Evolutionary conservation across 139 green algal species (phyloP).

Genomic region (Haematococcus sp.): DNA sequence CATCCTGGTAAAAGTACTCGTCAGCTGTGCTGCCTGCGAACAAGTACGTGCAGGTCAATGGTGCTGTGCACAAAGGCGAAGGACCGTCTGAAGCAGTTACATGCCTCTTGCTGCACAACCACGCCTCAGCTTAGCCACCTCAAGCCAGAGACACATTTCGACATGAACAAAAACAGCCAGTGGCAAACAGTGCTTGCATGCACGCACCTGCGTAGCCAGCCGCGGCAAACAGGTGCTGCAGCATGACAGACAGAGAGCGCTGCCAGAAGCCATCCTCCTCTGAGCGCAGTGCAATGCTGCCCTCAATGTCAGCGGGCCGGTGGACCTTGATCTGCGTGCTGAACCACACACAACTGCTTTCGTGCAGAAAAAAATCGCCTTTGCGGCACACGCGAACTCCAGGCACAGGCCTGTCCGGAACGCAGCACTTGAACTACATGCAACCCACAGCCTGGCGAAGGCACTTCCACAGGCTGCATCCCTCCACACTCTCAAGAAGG

Average conservation of each 20-base stretch:
- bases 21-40: background rate
- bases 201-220: slow-evolving; percentile 9
- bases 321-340: slow-evolving; percentile 45
- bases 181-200: no score
- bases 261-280: slow-evolving; percentile 59
- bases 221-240: slow-evolving; percentile 21
- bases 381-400: no score
- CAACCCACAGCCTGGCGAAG: background rate
- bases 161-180: no score
- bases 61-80: no score
- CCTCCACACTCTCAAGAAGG: no score
- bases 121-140: background rate
- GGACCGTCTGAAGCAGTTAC: no score
- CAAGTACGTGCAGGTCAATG: no score
- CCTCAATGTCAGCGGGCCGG: slow-evolving; percentile 52
- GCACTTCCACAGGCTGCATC: background rate
- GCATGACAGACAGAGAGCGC: slow-evolving; percentile 21
- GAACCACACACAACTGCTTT: background rate
- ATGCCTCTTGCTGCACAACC: background rate
- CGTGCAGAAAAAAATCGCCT: background rate
- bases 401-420: no score
- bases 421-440: background rate
- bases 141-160: background rate
- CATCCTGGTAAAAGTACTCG: slow-evolving; percentile 55
- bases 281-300: slow-evolving; percentile 43